Base-by-base conservation (phyloP, 768 basidiomycete species). In the Rhodocollybia butyracea region DNA sequence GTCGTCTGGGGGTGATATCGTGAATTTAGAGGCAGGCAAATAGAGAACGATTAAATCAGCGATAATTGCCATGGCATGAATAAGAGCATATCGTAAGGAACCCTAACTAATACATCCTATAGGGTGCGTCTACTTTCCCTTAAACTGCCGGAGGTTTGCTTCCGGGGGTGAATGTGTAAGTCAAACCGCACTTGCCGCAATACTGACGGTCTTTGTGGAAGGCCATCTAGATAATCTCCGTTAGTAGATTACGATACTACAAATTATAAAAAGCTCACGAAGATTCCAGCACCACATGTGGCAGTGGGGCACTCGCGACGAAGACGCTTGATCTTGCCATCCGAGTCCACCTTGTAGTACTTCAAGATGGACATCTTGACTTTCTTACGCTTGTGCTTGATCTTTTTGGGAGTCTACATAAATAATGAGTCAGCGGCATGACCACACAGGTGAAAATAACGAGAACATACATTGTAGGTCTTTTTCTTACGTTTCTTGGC, bases 401-500 rank as follows among this genome's bases (percentile, higher is more conserved):
- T 86, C 84, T 98, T 98, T 85, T 96, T 97, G 75, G 94, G 94
- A 68, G 94, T 96, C 89, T 91, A 64, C 15, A 55, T 13, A 34
- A 63, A 36, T 61, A 42, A 48, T 30, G 17, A 27, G 45, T 62
- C 15, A 54, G 55, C 2, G 8, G n/a, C 32, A 30, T 31, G 15
- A 13, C 13, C 13, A 38, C 26, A 48, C 24, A 12, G 21, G 13
- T 17, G 22, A 17, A 2, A 21, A 36, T 24, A 48, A 46, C 13
- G 1, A n/a, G 26, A 2, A 77, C 88, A 47, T 46, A 93, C 91
- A 79, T 87, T 94, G 89, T 98, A 98, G 54, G 93, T 94, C 85
- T 98, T 98, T 84, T 98, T 99, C 88, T 98, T 98, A 74, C 96
- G 88, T 86, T 98, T 98, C 88, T 98, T 98, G 63, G 87, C 94